These are phyloP conservation scores for Xylaria intraflava DNA, from an alignment of 495 filamentous ascomycete species.

Conservation along the genomic window DNA sequence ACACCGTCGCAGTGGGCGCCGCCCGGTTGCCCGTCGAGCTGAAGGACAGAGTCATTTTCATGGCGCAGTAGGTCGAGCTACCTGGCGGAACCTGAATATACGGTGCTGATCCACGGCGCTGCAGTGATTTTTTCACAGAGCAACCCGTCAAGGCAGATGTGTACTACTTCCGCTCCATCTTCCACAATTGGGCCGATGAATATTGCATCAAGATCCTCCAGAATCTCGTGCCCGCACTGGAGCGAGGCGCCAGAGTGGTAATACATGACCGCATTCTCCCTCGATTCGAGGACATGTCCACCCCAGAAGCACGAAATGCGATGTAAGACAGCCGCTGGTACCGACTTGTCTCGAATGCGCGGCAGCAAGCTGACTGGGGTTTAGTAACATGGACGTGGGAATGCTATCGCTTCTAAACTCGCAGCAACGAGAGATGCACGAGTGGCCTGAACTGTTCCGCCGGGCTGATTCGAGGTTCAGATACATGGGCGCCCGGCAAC, in stretches of 20 bases:
- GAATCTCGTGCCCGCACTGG: slow-evolving; percentile 36
- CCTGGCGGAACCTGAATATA: neutral
- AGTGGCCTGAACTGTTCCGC: slow-evolving; percentile 19
- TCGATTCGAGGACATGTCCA: slow-evolving; percentile 12
- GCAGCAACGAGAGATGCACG: slow-evolving; percentile 16
- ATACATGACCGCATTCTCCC: slow-evolving; percentile 39
- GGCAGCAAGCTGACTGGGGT: neutral
- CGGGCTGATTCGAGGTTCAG: slow-evolving; percentile 15
- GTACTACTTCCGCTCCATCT: slow-evolving; percentile 45
- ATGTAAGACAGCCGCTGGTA: slow-evolving; percentile 8
- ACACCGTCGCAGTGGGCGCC: slow-evolving; percentile 14
- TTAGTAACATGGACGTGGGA: slow-evolving; percentile 17
- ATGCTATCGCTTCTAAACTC: slow-evolving; percentile 19
- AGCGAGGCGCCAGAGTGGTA: slow-evolving; percentile 29
- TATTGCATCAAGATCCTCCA: slow-evolving; percentile 37
- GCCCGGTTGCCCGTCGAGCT: slow-evolving; percentile 18
- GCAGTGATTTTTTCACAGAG: slow-evolving; percentile 38
- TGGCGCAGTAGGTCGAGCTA: slow-evolving; percentile 25
- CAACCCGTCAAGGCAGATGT: slow-evolving; percentile 46
- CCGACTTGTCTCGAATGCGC: neutral
- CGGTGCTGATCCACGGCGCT: neutral
- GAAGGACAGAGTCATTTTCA: slow-evolving; percentile 31
- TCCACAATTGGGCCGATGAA: slow-evolving; percentile 45
- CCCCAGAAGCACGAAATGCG: slow-evolving; percentile 12
- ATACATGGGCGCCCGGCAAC: slow-evolving; percentile 13